Base-by-base conservation (phyloP, 768 basidiomycete species). In the Exsudoporus frostii region DNA sequence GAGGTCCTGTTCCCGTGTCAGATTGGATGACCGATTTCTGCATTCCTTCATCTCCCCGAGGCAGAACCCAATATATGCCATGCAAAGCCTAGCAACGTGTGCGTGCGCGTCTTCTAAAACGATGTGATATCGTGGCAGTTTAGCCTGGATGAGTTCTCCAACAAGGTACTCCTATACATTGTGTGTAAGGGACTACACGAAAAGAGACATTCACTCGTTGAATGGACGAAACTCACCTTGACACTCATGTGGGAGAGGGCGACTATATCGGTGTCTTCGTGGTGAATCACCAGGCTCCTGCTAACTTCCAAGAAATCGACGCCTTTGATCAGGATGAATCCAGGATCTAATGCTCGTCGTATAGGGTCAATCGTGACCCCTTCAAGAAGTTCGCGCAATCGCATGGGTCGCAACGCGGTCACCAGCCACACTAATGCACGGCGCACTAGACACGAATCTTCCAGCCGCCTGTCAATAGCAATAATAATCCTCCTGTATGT, bases 401-500 rank as follows among this genome's bases (percentile, higher is more conserved):
- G 48, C 45, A 62, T 41, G 2, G 61, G 60, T 0, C 45, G 44
- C 17, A 62, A 27, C 0, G 50, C 53, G 4, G 37, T 7, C 14
- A 58, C 60, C 1, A 62, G 48, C 59, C 60, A 62, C 13, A 45
- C 22, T 29, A 62, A 38, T 8, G 15, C 60, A 42, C 53, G 50
- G 0, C 45, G 47, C 3, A 42, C 60, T 9, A 48, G 29, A 9
- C 19, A 8, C 11, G 38, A 44, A 9, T 54, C 39, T 0, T 19
- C 2, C 0, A 3, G 43, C 8, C 19, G 25, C 4, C 29, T 27
- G n/a, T 64, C 45, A 0, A 66, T 53, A 1, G 41, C 39, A 4
- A 41, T 25, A 4, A 66, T 50, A 20, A 64, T 66, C 10, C 65
- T 55, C 15, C 59, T 45, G 17, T 64, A 61, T 0, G 65, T 66